Percentiles rank a stretch among this genome's conserved stretches.
These are phyloP conservation scores for Ceratocystiopsis brevicomis DNA, from an alignment of 2,329 filamentous ascomycete species.

Conservation along the genomic window DNA sequence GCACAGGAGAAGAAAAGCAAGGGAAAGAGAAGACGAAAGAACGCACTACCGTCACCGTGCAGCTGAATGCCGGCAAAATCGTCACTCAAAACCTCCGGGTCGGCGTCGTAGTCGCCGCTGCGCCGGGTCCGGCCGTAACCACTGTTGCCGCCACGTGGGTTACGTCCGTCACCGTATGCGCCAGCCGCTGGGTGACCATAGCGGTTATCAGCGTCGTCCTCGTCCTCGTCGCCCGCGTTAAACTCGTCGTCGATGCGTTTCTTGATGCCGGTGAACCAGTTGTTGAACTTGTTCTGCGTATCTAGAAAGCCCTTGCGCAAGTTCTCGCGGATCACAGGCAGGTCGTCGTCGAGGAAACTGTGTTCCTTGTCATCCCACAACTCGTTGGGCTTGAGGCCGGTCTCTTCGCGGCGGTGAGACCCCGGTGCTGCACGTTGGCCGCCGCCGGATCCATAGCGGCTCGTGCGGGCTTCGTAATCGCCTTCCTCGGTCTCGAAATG, in stretches of 20 bases:
- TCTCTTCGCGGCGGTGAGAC: constrained; percentile 23
- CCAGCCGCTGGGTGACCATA: constrained; percentile 13
- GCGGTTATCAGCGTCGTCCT: constrained; percentile 13
- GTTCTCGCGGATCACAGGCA: constrained; percentile 83
- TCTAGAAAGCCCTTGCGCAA: constrained; percentile 87
- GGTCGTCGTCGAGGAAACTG: constrained; percentile 89
- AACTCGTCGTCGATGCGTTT: constrained; percentile 88
- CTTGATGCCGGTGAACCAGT: constrained; percentile 78
- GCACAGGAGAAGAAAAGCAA: not conserved
- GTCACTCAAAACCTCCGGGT: constrained; percentile 74
- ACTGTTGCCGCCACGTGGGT: no score
- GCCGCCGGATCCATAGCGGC: constrained; percentile 18
- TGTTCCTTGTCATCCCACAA: constrained; percentile 52
- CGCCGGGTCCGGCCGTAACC: constrained; percentile 34
- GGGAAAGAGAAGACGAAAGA: not conserved
- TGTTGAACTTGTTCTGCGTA: constrained; percentile 82
- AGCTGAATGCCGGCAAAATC: constrained; percentile 63
- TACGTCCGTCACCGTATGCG: constrained; percentile 37
- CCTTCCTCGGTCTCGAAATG: constrained; percentile 52
- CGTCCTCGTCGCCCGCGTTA: constrained; percentile 45
- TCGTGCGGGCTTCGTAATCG: constrained; percentile 37
- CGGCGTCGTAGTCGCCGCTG: constrained; percentile 88
- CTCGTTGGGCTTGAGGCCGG: constrained; percentile 36
- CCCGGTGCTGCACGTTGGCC: constrained; percentile 8
- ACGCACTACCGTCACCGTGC: constrained; percentile 42